Base-by-base conservation (phyloP, 176 grass and related monocot genomes). In the Carex parvula region DNA sequence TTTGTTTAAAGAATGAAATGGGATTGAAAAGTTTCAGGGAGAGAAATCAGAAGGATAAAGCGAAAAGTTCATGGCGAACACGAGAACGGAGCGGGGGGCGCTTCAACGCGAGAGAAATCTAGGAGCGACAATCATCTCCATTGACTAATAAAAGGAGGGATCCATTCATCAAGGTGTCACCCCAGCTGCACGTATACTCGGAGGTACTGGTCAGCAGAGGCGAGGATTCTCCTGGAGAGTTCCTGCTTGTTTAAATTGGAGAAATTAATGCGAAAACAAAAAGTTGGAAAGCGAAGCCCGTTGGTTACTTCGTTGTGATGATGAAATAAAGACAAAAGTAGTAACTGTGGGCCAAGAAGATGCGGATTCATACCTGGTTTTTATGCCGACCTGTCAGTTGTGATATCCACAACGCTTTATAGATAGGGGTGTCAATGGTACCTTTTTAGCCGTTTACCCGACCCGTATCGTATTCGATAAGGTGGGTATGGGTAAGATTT, bases 61-160 rank as follows among this genome's bases (percentile, higher is more conserved):
- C 62, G 64, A 37, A n/a, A 68, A 39, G 33, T 70, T 70, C 66
- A 70, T 39, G 66, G 33, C 66, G 32, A 70, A 70, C 66, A 70
- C 66, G 66, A 70, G 66, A 70, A 41, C 15, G 16, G 15, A 70
- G 66, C 66, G 16, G 39, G 16, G 6, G 30, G 18, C 66, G 30
- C 66, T 41, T 33, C 6, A 18, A 37, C 35, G 32, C 6, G 6
- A 60, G 57, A 18, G 57, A 60, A 8, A 20, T 60, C 7, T 60
- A 60, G 57, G 6, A 60, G 18, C 5, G 1, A 18, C 7, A 6
- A 8, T 20, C 7, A 60, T 41, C 66, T 70, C 66, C 32, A 8
- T 7, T n/a, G 18, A 9, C 2, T 3, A 3, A 0, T 0, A 41
- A 70, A 70, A 17, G 66, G 66, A 70, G 66, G 8, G 6, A 2